phyloP scores from a whole-genome alignment of 1,139 yeast genomes.

The Scheffersomyces parashehatae region DNA sequence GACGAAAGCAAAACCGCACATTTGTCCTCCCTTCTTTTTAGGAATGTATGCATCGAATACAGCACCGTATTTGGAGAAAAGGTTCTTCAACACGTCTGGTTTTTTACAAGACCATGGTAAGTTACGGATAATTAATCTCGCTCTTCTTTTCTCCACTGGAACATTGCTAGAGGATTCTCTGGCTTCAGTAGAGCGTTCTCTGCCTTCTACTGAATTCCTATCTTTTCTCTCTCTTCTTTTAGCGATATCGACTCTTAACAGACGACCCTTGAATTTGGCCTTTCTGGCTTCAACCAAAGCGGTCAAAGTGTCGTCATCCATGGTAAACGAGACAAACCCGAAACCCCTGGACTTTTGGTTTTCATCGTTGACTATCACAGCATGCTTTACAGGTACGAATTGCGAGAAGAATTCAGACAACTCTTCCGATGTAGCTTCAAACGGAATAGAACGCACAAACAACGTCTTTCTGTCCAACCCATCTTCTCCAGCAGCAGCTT shows the following conservation, averaged over 20 bases:
- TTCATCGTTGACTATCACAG: conserved; percentile 82
- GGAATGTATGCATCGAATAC: conserved; percentile 92
- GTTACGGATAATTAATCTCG: conserved; percentile 85
- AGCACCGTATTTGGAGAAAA: conserved; percentile 78
- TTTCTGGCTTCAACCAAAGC: conserved; percentile 74
- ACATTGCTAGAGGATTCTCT: conserved; percentile 26
- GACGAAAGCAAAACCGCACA: conserved; percentile 95
- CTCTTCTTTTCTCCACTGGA: conserved; percentile 63
- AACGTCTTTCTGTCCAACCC: conserved; percentile 63
- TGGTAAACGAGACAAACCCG: conserved; percentile 90
- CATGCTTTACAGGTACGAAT: conserved; percentile 93
- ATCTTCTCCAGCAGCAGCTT: conserved; percentile 22
- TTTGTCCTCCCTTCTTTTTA: conserved; percentile 79
- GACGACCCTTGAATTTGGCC: conserved; percentile 62
- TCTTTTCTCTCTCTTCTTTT: conserved; percentile 84
- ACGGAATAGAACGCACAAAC: conserved; percentile 83
- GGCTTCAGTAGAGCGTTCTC: conserved; percentile 14
- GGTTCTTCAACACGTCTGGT: conserved; percentile 66
- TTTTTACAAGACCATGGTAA: conserved; percentile 95
- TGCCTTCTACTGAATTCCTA: conserved; percentile 12
- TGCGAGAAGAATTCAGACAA: conserved; percentile 83
- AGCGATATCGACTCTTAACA: conserved; percentile 82
- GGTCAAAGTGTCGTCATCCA: conserved; percentile 78
- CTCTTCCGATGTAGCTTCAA: conserved; percentile 77
- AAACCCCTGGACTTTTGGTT: conserved; percentile 83